phyloP scores from a whole-genome alignment of 2,329 filamentous ascomycete genomes.

The Paecilomyces formosus region DNA sequence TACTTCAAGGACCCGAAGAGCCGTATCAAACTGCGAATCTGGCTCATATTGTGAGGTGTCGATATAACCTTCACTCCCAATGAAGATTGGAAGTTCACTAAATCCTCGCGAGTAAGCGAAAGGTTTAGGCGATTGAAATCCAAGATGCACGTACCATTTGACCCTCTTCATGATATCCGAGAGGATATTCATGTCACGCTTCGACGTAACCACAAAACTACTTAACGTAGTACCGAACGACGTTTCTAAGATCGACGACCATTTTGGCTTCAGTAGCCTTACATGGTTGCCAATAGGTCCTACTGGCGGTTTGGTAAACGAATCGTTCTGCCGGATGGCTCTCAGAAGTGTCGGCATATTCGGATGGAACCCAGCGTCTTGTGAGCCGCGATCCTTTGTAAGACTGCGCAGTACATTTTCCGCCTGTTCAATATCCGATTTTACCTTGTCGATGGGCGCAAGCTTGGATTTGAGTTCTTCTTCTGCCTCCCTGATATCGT shows the following conservation, averaged over 20 bases:
- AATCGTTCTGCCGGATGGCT: constrained; percentile 60
- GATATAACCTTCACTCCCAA: constrained; percentile 50
- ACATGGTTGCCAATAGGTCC: constrained; percentile 79
- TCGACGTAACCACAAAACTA: constrained; percentile 74
- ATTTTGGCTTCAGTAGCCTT: constrained; percentile 67
- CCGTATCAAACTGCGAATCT: constrained; percentile 63
- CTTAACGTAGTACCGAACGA: constrained; percentile 63
- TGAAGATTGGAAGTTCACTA: constrained; percentile 52
- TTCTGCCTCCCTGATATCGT: constrained; percentile 27
- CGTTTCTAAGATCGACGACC: constrained; percentile 75
- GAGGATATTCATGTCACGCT: constrained; percentile 65
- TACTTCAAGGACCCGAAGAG: constrained; percentile 65
- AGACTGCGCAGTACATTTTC: constrained; percentile 48
- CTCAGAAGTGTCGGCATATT: constrained; percentile 58
- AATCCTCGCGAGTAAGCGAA: constrained; percentile 15
- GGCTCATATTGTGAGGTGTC: constrained; percentile 66
- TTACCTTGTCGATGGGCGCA: constrained; percentile 36
- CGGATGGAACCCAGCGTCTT: constrained; percentile 56
- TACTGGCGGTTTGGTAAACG: constrained; percentile 66
- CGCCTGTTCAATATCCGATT: constrained; percentile 47
- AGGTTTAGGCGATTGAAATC: neutral
- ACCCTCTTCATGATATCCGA: constrained; percentile 55
- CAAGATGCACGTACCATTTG: constrained; percentile 37
- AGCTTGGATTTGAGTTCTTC: constrained; percentile 16
- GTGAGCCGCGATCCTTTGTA: constrained; percentile 50